These are phyloP conservation scores for Jamesozyma piceae DNA, from an alignment of 805 yeast species.

Conservation along the genomic window DNA sequence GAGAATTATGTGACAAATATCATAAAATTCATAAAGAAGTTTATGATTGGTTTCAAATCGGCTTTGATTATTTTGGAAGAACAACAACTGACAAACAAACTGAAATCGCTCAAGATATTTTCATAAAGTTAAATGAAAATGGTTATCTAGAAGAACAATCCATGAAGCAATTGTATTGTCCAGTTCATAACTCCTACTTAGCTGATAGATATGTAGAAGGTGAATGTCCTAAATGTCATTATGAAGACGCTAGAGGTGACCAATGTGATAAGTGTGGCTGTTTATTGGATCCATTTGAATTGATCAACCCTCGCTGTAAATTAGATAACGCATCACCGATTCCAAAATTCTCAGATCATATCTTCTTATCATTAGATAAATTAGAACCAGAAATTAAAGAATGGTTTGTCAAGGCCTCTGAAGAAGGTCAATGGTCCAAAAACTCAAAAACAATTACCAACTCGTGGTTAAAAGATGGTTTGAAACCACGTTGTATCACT, in stretches of 20 bases:
- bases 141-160: conserved; percentile 77
- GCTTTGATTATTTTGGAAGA: conserved; percentile 91
- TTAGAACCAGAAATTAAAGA: conserved; percentile 63
- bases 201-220: conserved; percentile 98
- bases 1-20: conserved; percentile 84
- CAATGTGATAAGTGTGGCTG: conserved; percentile 97
- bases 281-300: conserved; percentile 83
- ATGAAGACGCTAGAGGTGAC: conserved; percentile 97
- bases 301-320: conserved; percentile 92
- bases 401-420: conserved; percentile 65
- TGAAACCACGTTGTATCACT: conserved; percentile 90
- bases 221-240: conserved; percentile 87
- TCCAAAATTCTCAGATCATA: conserved; percentile 72
- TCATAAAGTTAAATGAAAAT: conserved; percentile 63
- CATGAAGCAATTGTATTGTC: conserved; percentile 86
- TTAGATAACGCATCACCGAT: conserved; percentile 77
- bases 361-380: conserved; percentile 75
- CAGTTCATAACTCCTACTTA: conserved; percentile 77
- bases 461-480: conserved; percentile 90
- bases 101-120: conserved; percentile 90
- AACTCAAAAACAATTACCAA: conserved; percentile 82
- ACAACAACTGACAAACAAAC: conserved; percentile 90
- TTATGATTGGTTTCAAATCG: conserved; percentile 94
- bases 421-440: conserved; percentile 81
- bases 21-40: conserved; percentile 78